Evolutionary conservation across 305 asterid genomes (phyloP).

Genomic region (Fraxinus xanthoxyloides): DNA sequence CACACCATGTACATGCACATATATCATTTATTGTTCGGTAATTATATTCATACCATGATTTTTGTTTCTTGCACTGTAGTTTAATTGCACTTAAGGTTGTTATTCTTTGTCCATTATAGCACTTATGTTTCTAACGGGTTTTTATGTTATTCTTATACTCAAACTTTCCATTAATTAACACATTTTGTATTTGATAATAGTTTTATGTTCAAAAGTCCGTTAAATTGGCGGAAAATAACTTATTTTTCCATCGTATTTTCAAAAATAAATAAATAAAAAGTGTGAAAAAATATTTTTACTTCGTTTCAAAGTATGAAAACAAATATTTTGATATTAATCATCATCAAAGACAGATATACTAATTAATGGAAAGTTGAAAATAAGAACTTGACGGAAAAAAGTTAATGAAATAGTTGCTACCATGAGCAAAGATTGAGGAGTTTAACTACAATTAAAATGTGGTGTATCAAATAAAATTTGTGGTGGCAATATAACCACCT

Average conservation of each 20-base stretch:
- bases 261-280: not conserved
- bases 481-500: not conserved
- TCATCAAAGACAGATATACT: not conserved
- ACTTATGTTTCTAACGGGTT: not conserved
- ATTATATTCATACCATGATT: not conserved
- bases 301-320: not conserved
- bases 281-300: not conserved
- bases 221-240: not conserved
- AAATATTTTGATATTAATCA: too few species aligned
- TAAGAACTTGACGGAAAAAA: too few species aligned
- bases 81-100: not conserved
- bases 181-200: not conserved
- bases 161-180: not conserved
- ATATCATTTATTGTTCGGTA: not conserved
- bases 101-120: not conserved
- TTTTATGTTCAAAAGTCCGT: not conserved
- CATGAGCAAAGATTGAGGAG: too few species aligned
- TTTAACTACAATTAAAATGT: too few species aligned
- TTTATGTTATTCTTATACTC: not conserved
- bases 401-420: too few species aligned
- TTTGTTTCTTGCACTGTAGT: not conserved
- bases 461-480: not conserved
- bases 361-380: too few species aligned
- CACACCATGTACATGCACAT: not conserved
- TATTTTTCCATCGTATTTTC: too few species aligned